Base-by-base conservation (phyloP, 139 green algal species). In the Tetradesmus obliquus region DNA sequence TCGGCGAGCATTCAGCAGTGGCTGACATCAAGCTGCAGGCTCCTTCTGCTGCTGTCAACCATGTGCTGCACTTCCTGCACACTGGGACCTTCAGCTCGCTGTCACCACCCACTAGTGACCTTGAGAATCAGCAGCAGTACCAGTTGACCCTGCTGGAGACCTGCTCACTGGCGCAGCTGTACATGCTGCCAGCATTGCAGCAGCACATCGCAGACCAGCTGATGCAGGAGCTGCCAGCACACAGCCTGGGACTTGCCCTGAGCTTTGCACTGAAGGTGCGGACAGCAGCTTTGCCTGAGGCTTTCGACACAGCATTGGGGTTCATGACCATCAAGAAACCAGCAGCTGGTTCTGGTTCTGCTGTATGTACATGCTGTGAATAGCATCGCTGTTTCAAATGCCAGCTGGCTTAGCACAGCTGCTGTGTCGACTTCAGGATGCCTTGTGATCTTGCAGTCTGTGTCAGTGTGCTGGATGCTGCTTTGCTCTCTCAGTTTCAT, bases 111-210 rank as follows among this genome's bases (percentile, higher is more conserved):
- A 19, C 76, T 10, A 19, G 15, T 51, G 76, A 9, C 12, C 6
- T 15, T 83, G 24, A 12, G 12, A 55, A 76, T 7, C 12, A 58
- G 22, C 55, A 85, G 54, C 19, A 12, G 5, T 32, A 54, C 87
- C 76, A 74, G 87, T 9, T 19, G 24, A 58, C 54, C 20, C 80
- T 91, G 15, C 82, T 91, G 74, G 87, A 91, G 24, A 76, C 87
- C 17, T 55, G 53, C 60, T 54, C 51, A 2, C 87, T 91, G 55
- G 87, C 87, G 45, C 87, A 91, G 87, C 72, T 66, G 55, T 86
- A 86, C 74, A 82, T 91, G 53, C 87, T 91, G 74, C 87, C 87
- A 24, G 74, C 6, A n/a, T 7, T 91, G 17, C n/a, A 84, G 24
- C 10, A 57, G 53, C 74, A 76, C 55, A 58, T 79, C 45, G 87